A percentile compares a stretch with the other conserved stretches of the same genome.
phyloP scores from a whole-genome alignment of 2,329 filamentous ascomycete species.

The Sporothrix globosa region DNA sequence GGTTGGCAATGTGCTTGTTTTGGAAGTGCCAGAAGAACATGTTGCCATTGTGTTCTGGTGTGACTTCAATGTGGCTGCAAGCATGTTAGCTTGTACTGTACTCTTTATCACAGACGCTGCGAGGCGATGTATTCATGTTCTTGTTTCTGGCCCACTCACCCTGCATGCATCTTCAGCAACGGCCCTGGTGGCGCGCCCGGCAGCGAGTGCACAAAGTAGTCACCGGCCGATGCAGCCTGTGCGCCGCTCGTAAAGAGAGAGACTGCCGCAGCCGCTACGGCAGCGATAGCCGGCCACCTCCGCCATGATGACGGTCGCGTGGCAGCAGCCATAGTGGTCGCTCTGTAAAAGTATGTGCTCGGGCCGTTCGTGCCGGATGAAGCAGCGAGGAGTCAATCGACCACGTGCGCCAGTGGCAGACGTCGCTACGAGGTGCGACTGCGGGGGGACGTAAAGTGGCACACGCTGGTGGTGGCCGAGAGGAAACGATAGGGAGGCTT shows the following conservation, averaged over 20 bases:
- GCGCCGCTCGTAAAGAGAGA: slow-evolving; percentile 45
- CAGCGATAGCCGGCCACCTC: slow-evolving; percentile 38
- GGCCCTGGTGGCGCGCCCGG: slow-evolving; percentile 81
- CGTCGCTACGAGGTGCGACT: slow-evolving; percentile 10
- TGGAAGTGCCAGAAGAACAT: slow-evolving; percentile 99
- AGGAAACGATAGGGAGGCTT: neutral
- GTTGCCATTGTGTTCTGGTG: slow-evolving; percentile 82
- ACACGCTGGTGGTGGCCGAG: slow-evolving; percentile 1
- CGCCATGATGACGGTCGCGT: slow-evolving; percentile 35
- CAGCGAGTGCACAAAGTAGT: slow-evolving; percentile 86
- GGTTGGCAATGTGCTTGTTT: slow-evolving; percentile 92
- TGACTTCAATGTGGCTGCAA: slow-evolving; percentile 87
- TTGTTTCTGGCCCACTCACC: slow-evolving; percentile 61
- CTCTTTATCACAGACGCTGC: neutral
- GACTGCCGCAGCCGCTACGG: slow-evolving; percentile 48
- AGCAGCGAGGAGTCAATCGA: neutral
- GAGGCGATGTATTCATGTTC: too few relatives aligned
- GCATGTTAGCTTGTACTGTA: neutral
- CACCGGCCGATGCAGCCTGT: slow-evolving; percentile 62
- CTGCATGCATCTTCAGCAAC: slow-evolving; percentile 95
- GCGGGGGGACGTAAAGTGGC: neutral
- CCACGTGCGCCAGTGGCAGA: neutral
- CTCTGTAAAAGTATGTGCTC: neutral
- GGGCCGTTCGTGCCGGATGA: neutral
- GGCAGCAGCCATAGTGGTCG: slow-evolving; percentile 25